Base-by-base conservation (phyloP, 2,329 filamentous ascomycete species). In the Cercospora sesami region DNA sequence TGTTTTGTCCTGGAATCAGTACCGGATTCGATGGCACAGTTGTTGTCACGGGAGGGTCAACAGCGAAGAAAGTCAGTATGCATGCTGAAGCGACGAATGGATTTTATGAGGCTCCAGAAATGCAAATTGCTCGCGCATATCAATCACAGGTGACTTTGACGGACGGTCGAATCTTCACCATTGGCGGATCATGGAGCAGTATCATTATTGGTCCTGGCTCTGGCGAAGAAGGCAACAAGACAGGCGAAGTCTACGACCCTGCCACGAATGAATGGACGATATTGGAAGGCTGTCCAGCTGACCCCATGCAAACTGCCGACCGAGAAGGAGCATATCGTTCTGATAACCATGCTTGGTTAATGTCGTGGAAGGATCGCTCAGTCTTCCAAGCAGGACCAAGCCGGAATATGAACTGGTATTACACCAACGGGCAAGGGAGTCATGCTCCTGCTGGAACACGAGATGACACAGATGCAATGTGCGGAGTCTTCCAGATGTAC, bases 321-420 rank as follows among this genome's bases (percentile, higher is more conserved):
- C 69, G 70, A 70, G 6, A 73, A 77, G 62, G 83, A 81, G 10
- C 71, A 78, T 5, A 86, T 78, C 69, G 78, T 83, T 30, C 71
- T 4, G 85, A 86, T 66, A 86, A 86, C 70, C 85, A 87, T 71
- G 84, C 74, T 30, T 55, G 48, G 48, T n/a, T 55, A 7, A 28
- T 55, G 48, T 55, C 48, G 23, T 86, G 84, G 85, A 78, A 86
- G 0, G 84, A 85, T 64, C 80, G 75, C 10, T 86, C 83, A 81
- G 80, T 86, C 8, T 86, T 87, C 6, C 48, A 55, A n/a, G 86
- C 84, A 1, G 86, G 86, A 0, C 86, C 86, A 0, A 83, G 81
- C 60, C 81, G 77, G 58, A 77, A 79, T 1, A 86, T 87, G 83
- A 83, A 88, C 73, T 89, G 86, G 87, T 88, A 84, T 71, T 78